phyloP scores from a whole-genome alignment of 495 filamentous ascomycete genomes.

The Lineolata rhizophorae region DNA sequence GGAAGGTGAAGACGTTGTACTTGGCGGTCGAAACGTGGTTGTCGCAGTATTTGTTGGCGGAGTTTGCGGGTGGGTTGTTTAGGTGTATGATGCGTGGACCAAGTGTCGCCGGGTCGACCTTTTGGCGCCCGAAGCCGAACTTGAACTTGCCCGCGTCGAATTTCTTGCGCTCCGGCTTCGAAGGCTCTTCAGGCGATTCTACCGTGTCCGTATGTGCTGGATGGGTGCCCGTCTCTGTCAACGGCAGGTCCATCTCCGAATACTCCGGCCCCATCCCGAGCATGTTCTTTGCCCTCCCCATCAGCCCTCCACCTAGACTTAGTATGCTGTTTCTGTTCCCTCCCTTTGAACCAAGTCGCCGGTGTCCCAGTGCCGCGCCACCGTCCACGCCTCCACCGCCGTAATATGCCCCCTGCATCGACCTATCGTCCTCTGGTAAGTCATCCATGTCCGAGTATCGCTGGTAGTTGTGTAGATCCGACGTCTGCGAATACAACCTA shows the following conservation, averaged over 20 bases:
- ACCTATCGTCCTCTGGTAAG: constrained; percentile 51
- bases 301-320: constrained; percentile 61
- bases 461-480: constrained; percentile 66
- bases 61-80: constrained; percentile 92
- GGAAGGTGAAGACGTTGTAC: constrained; percentile 87
- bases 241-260: constrained; percentile 91
- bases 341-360: constrained; percentile 24
- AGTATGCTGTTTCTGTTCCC: constrained; percentile 73
- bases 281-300: constrained; percentile 73
- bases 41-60: constrained; percentile 68
- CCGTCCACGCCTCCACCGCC: constrained; percentile 37
- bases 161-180: constrained; percentile 26
- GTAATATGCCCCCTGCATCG: constrained; percentile 39
- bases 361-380: constrained; percentile 24
- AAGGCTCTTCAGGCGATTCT: constrained; percentile 17
- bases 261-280: constrained; percentile 83
- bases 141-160: constrained; percentile 58
- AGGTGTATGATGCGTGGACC: constrained; percentile 87
- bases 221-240: constrained; percentile 54
- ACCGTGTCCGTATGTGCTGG: constrained; percentile 19
- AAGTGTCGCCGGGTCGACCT: constrained; percentile 69
- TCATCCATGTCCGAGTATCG: constrained; percentile 77
- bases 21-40: constrained; percentile 97
- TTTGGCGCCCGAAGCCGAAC: constrained; percentile 78
- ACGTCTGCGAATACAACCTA: constrained; percentile 62